Percentiles rank a stretch among this genome's conserved stretches.
Evolutionary conservation across 202 grass and related monocot genomes (phyloP).

Genomic region (Zizania palustris): DNA sequence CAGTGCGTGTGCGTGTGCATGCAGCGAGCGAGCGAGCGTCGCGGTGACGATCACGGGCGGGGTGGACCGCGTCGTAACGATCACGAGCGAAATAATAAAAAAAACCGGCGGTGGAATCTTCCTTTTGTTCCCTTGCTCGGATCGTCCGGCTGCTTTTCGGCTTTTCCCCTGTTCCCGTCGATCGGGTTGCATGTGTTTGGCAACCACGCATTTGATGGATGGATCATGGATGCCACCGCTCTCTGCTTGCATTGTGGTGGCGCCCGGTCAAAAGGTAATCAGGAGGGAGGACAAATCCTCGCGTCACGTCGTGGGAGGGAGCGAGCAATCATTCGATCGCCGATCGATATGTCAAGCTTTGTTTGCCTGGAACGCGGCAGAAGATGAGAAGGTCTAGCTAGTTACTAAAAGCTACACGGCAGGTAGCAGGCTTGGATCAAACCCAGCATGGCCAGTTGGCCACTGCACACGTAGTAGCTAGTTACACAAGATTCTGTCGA

Average conservation of each 20-base stretch:
- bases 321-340: conserved; percentile 19
- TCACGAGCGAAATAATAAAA: conserved; percentile 34
- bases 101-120: conserved; percentile 53
- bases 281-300: background rate
- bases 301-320: background rate
- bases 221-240: background rate
- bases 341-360: background rate
- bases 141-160: conserved; percentile 14
- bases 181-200: conserved; percentile 37
- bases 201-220: conserved; percentile 10
- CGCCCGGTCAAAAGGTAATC: conserved; percentile 28
- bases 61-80: background rate
- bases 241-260: background rate
- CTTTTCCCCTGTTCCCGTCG: conserved; percentile 48
- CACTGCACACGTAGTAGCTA: too few species aligned
- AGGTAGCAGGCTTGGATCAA: background rate
- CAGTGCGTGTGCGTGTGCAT: background rate
- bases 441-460: too few species aligned
- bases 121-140: conserved; percentile 42
- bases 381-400: background rate
- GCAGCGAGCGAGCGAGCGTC: background rate
- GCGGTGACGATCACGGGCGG: conserved; percentile 32
- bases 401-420: background rate
- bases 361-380: background rate
- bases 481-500: too few species aligned